Evolutionary conservation across 2,329 filamentous ascomycete genomes (phyloP).

Genomic region (Alternaria infectoria): DNA sequence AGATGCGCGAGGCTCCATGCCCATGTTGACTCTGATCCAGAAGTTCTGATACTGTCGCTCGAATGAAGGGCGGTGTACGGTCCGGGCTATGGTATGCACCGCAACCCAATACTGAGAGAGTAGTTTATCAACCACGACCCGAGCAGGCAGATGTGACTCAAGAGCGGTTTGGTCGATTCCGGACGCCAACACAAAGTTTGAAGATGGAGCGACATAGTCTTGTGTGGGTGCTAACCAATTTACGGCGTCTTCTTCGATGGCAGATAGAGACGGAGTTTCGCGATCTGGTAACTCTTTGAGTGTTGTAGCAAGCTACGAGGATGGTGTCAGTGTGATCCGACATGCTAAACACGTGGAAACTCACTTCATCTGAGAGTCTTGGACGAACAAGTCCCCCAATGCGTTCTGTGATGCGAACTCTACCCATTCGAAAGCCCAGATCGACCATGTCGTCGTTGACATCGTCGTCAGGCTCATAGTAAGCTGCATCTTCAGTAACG

Average conservation of each 20-base stretch:
- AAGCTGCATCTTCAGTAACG: conserved; percentile 69
- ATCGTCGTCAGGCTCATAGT: conserved; percentile 66
- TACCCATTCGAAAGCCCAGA: conserved; percentile 73
- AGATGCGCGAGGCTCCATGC: conserved; percentile 67
- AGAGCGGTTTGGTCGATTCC: conserved; percentile 55
- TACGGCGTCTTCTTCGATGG: conserved; percentile 21
- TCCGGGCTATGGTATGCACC: conserved; percentile 72
- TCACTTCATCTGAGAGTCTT: conserved; percentile 72
- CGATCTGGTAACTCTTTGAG: conserved; percentile 36
- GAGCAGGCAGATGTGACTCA: conserved; percentile 66
- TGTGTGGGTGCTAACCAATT: conserved; percentile 68
- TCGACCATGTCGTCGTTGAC: conserved; percentile 75
- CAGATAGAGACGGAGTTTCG: conserved; percentile 12
- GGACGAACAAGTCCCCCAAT: conserved; percentile 76
- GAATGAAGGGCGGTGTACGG: conserved; percentile 71
- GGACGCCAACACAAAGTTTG: conserved; percentile 69
- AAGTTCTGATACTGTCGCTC: conserved; percentile 69
- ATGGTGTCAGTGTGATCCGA: conserved; percentile 1
- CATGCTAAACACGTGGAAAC: conserved; percentile 15
- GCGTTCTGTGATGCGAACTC: conserved; percentile 74
- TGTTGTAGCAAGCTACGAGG: conserved; percentile 36
- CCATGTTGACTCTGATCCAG: conserved; percentile 66
- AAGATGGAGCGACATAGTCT: conserved; percentile 71
- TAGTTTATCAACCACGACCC: conserved; percentile 64
- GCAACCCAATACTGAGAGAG: conserved; percentile 70